phyloP scores from a whole-genome alignment of 164 flowering plant species.

The Nymphaea colorata region DNA sequence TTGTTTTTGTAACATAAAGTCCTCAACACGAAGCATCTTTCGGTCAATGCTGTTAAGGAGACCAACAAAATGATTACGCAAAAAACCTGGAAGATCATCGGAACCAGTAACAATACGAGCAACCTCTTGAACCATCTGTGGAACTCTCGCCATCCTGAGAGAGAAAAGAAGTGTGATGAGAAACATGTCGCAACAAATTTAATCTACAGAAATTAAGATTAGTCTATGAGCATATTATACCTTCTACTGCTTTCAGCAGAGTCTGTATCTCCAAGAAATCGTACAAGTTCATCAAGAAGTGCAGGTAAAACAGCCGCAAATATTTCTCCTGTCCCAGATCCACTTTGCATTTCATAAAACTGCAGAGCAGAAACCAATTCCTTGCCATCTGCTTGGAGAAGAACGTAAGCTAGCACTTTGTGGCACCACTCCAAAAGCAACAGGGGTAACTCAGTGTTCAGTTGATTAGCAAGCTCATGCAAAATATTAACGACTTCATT shows the following conservation, averaged over 20 bases:
- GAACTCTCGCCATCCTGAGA: constrained; percentile 63
- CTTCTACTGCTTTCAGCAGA: constrained; percentile 45
- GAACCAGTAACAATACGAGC: constrained; percentile 64
- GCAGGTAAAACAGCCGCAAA: constrained; percentile 98
- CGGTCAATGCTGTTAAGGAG: constrained; percentile 91
- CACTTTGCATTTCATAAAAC: constrained; percentile 78
- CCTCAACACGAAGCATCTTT: constrained; percentile 87
- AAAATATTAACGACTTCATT: constrained; percentile 43
- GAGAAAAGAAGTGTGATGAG: background rate
- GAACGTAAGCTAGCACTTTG: constrained; percentile 92
- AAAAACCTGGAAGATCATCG: constrained; percentile 84
- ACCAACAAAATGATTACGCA: constrained; percentile 88
- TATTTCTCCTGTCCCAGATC: constrained; percentile 74
- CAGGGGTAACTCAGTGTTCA: constrained; percentile 63
- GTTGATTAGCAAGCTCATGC: constrained; percentile 55
- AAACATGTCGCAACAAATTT: too few species aligned
- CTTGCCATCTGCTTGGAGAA: constrained; percentile 50
- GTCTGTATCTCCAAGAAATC: constrained; percentile 63
- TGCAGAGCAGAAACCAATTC: constrained; percentile 57
- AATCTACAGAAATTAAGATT: too few species aligned
- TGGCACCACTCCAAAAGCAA: constrained; percentile 78
- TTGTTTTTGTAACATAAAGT: constrained; percentile 63
- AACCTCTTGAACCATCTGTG: constrained; percentile 75
- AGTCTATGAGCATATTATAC: constrained; percentile 19
- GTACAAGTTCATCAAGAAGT: constrained; percentile 88